Conservation (phyloP, 495 filamentous ascomycete genomes). For the Aspergillus haitiensis region DNA sequence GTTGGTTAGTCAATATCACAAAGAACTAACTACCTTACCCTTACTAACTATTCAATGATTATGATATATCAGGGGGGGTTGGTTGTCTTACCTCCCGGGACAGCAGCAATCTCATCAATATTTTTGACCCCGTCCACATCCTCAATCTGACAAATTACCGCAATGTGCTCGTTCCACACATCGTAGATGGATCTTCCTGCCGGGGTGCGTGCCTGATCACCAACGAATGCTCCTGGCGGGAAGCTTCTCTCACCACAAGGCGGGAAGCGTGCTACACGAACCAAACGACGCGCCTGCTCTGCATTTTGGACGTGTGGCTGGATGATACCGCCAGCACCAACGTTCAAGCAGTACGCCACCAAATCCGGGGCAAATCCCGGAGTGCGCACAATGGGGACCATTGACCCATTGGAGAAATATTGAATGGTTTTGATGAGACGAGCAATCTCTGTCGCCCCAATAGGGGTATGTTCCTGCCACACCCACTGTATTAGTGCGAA, state of each 20-base stretch:
- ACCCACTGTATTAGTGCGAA: too few species aligned
- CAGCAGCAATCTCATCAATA: conserved; percentile 1
- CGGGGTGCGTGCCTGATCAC: not conserved
- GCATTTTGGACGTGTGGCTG: conserved; percentile 9
- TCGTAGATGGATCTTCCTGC: not conserved
- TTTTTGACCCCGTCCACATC: conserved; percentile 7
- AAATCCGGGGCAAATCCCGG: not conserved
- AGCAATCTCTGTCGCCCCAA: not conserved
- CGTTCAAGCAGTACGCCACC: not conserved
- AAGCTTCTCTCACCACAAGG: not conserved
- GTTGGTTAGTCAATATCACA: not conserved
- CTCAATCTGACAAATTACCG: conserved; percentile 11
- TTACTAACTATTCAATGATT: too few species aligned
- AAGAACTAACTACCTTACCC: too few species aligned
- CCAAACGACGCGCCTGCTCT: not conserved
- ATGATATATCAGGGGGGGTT: too few species aligned
- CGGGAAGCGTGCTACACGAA: not conserved
- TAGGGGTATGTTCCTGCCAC: conserved; percentile 7
- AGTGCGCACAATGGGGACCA: conserved; percentile 2
- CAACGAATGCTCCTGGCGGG: not conserved
- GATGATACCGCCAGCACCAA: conserved; percentile 3
- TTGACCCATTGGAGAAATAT: conserved; percentile 2
- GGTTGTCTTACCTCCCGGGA: conserved; percentile 1
- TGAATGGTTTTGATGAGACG: not conserved
- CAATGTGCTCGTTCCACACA: conserved; percentile 6